Percentiles rank a stretch among this genome's conserved stretches.
Conservation (phyloP, 495 filamentous ascomycete genomes). For the Podospora pseudopauciseta region DNA sequence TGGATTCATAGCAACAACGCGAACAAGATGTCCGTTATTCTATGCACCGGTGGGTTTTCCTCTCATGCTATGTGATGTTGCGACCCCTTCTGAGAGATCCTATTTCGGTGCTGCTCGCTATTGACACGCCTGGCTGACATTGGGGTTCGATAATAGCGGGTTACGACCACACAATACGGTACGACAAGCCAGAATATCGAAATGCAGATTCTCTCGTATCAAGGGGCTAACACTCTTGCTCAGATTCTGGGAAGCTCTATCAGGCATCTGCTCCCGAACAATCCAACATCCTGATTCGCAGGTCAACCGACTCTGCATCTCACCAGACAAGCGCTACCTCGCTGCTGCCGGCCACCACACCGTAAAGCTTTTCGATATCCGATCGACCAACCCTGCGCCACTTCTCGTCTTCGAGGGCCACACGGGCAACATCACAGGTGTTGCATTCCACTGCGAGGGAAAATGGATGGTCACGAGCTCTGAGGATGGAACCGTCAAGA, state of each 20-base stretch:
- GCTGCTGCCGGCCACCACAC: slow-evolving; percentile 92
- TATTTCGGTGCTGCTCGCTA: neutral
- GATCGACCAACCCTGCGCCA: slow-evolving; percentile 89
- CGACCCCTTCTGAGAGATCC: neutral
- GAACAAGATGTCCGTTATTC: slow-evolving; percentile 73
- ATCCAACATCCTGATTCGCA: slow-evolving; percentile 98
- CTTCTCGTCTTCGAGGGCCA: slow-evolving; percentile 93
- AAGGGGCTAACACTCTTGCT: slow-evolving; percentile 7
- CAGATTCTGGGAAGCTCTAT: slow-evolving; percentile 97
- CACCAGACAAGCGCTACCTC: slow-evolving; percentile 93
- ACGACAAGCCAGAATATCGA: slow-evolving; percentile 26
- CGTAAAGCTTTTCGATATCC: slow-evolving; percentile 97
- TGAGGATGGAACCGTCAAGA: slow-evolving; percentile 96
- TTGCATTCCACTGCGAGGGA: slow-evolving; percentile 96
- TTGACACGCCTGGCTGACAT: neutral
- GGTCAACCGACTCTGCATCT: slow-evolving; percentile 97
- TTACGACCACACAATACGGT: slow-evolving; percentile 99
- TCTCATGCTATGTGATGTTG: neutral
- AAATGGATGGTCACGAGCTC: slow-evolving; percentile 99
- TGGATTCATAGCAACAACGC: slow-evolving; percentile 22
- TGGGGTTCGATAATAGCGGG: slow-evolving; percentile 58
- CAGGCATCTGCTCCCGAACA: slow-evolving; percentile 93
- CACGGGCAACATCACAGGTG: slow-evolving; percentile 89
- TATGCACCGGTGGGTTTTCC: slow-evolving; percentile 68
- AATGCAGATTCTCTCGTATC: neutral